A percentile compares a stretch with the other conserved stretches of the same genome.
phyloP scores from a whole-genome alignment of 805 yeast species.

The Metschnikowia gelsemii region DNA sequence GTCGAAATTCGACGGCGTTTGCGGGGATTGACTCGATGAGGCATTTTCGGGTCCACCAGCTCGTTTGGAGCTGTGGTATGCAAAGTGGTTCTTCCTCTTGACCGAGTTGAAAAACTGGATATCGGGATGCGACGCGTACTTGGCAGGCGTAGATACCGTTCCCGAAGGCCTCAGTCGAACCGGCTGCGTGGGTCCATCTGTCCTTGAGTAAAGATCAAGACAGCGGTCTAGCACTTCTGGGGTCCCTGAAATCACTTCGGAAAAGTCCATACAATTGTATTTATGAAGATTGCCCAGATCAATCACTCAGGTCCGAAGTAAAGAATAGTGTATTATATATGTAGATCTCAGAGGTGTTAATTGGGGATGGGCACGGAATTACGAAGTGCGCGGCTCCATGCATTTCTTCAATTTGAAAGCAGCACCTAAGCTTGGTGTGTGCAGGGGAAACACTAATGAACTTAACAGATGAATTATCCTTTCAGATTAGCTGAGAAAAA shows the following conservation, averaged over 20 bases:
- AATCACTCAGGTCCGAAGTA: no score
- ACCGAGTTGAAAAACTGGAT: slow-evolving; percentile 39
- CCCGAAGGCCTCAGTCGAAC: not conserved
- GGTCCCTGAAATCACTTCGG: slow-evolving; percentile 11
- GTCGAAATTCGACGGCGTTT: slow-evolving; percentile 23
- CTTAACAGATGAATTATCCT: no score
- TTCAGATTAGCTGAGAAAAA: no score
- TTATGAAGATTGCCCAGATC: no score
- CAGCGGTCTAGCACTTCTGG: slow-evolving; percentile 19
- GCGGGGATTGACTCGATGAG: slow-evolving; percentile 12
- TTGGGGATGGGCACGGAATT: no score
- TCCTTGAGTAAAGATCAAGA: slow-evolving; percentile 11
- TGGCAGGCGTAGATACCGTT: slow-evolving; percentile 14
- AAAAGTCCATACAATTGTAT: slow-evolving; percentile 2
- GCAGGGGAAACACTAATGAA: no score
- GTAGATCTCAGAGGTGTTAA: no score
- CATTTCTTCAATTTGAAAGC: no score
- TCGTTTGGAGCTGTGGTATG: slow-evolving; percentile 34
- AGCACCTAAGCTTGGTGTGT: no score
- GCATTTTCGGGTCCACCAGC: not conserved
- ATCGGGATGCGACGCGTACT: slow-evolving; percentile 34
- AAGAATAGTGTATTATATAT: no score
- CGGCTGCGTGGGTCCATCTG: no score
- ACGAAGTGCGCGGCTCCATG: no score
- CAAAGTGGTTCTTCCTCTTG: slow-evolving; percentile 37